Base-by-base conservation (phyloP, 495 filamentous ascomycete species). In the Corynascus novoguineensis region DNA sequence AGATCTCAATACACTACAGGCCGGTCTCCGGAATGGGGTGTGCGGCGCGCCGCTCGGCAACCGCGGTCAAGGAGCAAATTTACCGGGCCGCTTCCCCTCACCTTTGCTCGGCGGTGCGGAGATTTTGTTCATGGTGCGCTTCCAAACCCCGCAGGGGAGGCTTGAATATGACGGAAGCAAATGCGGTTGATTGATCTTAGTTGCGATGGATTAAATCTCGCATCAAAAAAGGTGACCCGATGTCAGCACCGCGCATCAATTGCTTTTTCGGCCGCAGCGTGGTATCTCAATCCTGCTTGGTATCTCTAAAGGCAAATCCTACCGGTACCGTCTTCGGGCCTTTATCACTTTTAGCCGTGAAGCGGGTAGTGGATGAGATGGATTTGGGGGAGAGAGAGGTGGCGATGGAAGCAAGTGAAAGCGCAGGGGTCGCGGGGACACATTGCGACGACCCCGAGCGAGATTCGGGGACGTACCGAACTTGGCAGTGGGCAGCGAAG, bases 301-400 rank as follows among this genome's bases (percentile, higher is more conserved):
- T 12, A 22, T 10, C 25, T 5, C 19, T 14, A 35, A 19, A 34
- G 19, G 34, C 4, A 46, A 38, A 53, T 54, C 15, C 44, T 50
- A 42, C 27, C 53, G 59, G 53, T 15, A 44, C 48, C 38, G 49
- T 50, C 25, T 35, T 58, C 60, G 45, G 55, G 34, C 50, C 45
- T 58, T 51, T 52, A 31, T 55, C 24, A 14, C 22, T 44, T 62
- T 62, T 62, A 55, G 55, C 60, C 55, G 55, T 62, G 37, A 45
- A 50, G 51, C 44, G 44, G 42, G 31, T 38, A 21, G 32, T 37
- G 32, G 48, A 28, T n/a, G n/a, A 24, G 35, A 27, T 38, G 35
- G n/a, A n/a, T n/a, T n/a, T n/a, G n/a, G n/a, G n/a, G 31, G 24
- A 21, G 42, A 10, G 22, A 17, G 40, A 27, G 25, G 27, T 51